These are phyloP conservation scores for Mortierella sp. DNA, from an alignment of 371 early-diverging fungal species.

Conservation along the genomic window DNA sequence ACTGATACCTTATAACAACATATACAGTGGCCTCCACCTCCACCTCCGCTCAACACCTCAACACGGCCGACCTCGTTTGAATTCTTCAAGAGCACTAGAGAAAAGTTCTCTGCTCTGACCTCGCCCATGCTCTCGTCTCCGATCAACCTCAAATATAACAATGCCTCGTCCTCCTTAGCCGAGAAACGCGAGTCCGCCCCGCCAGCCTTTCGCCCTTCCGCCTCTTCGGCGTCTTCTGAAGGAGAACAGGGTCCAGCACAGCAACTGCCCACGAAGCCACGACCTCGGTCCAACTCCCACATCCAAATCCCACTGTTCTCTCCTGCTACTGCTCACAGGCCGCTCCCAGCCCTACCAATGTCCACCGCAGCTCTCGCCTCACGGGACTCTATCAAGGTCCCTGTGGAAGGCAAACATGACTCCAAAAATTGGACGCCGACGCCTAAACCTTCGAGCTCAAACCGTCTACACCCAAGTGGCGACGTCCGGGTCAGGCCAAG, in stretches of 20 bases:
- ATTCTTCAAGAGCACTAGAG: too few species aligned
- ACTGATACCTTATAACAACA: too few species aligned
- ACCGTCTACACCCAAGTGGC: neutral
- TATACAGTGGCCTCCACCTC: neutral
- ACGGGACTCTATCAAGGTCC: neutral
- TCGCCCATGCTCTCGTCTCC: too few species aligned
- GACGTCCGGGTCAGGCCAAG: neutral
- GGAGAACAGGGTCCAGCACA: too few species aligned
- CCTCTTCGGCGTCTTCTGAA: too few species aligned
- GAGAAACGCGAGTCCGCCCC: neutral
- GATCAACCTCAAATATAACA: too few species aligned
- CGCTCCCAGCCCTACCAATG: neutral
- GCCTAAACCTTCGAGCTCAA: neutral
- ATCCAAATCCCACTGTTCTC: slow-evolving; percentile 6
- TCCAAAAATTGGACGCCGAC: neutral
- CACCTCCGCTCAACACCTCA: neutral
- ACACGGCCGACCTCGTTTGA: slow-evolving; percentile 1
- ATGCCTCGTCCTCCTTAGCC: too few species aligned
- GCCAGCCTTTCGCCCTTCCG: neutral
- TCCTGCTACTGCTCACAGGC: neutral
- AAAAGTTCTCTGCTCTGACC: too few species aligned
- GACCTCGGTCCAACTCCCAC: slow-evolving; percentile 9
- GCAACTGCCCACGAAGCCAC: neutral
- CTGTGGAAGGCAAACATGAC: neutral
- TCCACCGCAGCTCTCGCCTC: neutral